These are phyloP conservation scores for Clitopilus passeckerianus DNA, from an alignment of 768 basidiomycete species.

Conservation along the genomic window DNA sequence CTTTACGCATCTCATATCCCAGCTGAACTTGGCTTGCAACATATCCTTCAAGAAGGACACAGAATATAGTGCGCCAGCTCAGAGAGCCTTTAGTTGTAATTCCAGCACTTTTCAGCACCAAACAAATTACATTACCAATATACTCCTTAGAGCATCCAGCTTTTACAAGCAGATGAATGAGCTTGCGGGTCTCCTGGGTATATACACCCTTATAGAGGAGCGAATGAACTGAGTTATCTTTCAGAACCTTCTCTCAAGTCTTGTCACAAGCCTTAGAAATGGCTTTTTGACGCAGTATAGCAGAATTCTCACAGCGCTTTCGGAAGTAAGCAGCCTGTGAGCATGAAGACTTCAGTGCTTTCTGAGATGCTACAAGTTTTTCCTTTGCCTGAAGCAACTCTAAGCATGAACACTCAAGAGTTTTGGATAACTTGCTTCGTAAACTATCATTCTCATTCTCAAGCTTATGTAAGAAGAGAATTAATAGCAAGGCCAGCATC, in stretches of 20 bases:
- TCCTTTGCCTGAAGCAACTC: not conserved
- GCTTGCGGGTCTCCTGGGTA: not conserved
- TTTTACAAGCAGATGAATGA: not conserved
- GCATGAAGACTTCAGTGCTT: not conserved
- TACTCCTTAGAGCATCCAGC: conserved; percentile 6
- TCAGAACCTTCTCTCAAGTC: not conserved
- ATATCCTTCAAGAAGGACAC: conserved; percentile 11
- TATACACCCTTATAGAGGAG: not conserved
- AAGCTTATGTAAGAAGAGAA: not conserved
- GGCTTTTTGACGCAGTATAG: too few species aligned
- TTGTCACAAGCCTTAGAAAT: not conserved
- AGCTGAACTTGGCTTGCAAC: conserved; percentile 13
- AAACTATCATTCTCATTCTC: not conserved
- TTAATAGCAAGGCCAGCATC: not conserved
- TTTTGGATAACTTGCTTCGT: not conserved
- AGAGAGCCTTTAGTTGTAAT: conserved; percentile 8
- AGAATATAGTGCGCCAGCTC: conserved; percentile 5
- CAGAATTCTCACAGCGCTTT: too few species aligned
- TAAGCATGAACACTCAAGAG: not conserved
- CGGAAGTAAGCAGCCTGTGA: too few species aligned
- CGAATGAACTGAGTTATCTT: not conserved
- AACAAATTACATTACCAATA: conserved; percentile 5
- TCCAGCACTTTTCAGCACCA: conserved; percentile 4
- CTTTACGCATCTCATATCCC: conserved; percentile 6
- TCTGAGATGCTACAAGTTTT: not conserved